Evolutionary conservation across 1,284 basidiomycete species (phyloP).

Genomic region (Malassezia yamatoensis): DNA sequence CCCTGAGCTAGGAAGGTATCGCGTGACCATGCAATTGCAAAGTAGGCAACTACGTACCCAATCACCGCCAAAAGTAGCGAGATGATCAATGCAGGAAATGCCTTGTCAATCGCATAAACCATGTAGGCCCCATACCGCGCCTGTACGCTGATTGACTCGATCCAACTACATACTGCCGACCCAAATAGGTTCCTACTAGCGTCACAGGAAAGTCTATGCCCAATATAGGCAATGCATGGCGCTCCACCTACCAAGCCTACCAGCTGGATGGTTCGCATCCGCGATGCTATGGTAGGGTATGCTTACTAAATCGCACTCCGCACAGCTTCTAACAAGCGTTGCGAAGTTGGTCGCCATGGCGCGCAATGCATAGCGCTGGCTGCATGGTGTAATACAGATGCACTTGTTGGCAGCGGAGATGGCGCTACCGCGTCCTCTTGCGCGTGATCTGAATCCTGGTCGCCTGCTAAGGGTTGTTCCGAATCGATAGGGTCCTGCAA

Average conservation of each 20-base stretch:
- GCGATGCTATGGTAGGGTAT: too few species aligned
- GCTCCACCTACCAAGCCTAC: neutral
- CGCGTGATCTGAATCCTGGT: neutral
- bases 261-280: neutral
- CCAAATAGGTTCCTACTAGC: too few species aligned
- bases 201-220: too few species aligned
- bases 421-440: neutral
- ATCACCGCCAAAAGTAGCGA: constrained; percentile 23
- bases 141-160: neutral
- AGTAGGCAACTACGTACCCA: constrained; percentile 21
- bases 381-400: constrained; percentile 9
- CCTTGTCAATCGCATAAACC: constrained; percentile 4
- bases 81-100: constrained; percentile 11
- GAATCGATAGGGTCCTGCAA: too few species aligned
- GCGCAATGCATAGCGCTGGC: constrained; percentile 12
- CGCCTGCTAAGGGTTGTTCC: neutral
- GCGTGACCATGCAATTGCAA: constrained; percentile 22
- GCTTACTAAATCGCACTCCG: constrained; percentile 11
- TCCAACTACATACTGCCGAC: too few species aligned
- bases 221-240: too few species aligned
- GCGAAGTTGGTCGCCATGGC: constrained; percentile 54
- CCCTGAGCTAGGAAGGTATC: constrained; percentile 31
- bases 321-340: neutral
- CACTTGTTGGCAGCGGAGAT: neutral
- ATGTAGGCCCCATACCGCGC: neutral